Evolutionary conservation across 2,329 filamentous ascomycete species (phyloP).

Genomic region (Diplodia corticola): DNA sequence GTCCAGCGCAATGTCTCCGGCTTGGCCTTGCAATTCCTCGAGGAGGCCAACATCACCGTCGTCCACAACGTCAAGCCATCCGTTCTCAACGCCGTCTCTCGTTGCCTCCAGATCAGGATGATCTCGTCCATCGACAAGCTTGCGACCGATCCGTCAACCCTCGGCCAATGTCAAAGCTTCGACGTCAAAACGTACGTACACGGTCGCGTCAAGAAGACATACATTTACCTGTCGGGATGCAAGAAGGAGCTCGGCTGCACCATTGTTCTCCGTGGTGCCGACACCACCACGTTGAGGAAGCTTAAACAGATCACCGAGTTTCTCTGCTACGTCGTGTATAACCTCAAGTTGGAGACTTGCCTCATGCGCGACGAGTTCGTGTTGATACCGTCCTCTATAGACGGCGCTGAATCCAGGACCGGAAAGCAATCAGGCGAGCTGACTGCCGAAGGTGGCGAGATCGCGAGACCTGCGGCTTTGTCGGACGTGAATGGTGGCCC

Average conservation of each 20-base stretch:
- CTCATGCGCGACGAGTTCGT: constrained; percentile 92
- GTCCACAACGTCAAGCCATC: constrained; percentile 96
- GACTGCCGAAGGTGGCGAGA: constrained; percentile 9
- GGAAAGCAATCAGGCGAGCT: background rate
- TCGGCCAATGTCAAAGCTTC: constrained; percentile 81
- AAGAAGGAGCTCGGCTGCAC: constrained; percentile 90
- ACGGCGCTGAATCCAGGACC: constrained; percentile 31
- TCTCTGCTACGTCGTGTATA: constrained; percentile 99
- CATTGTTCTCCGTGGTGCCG: constrained; percentile 83
- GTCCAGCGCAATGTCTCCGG: constrained; percentile 92
- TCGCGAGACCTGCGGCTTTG: background rate
- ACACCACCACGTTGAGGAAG: constrained; percentile 67
- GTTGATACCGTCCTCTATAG: constrained; percentile 67
- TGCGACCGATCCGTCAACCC: constrained; percentile 69
- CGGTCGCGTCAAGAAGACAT: constrained; percentile 83
- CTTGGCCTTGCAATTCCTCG: constrained; percentile 82
- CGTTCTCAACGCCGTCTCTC: constrained; percentile 90
- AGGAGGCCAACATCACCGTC: constrained; percentile 86
- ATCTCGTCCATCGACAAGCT: constrained; percentile 96
- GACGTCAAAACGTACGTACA: constrained; percentile 96
- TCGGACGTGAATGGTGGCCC: background rate
- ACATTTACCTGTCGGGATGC: constrained; percentile 91
- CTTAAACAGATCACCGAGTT: constrained; percentile 96
- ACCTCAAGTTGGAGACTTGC: constrained; percentile 91
- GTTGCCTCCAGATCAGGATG: constrained; percentile 87